Evolutionary conservation across 2,329 filamentous ascomycete species (phyloP).

Genomic region (Penicillium rolfsii): DNA sequence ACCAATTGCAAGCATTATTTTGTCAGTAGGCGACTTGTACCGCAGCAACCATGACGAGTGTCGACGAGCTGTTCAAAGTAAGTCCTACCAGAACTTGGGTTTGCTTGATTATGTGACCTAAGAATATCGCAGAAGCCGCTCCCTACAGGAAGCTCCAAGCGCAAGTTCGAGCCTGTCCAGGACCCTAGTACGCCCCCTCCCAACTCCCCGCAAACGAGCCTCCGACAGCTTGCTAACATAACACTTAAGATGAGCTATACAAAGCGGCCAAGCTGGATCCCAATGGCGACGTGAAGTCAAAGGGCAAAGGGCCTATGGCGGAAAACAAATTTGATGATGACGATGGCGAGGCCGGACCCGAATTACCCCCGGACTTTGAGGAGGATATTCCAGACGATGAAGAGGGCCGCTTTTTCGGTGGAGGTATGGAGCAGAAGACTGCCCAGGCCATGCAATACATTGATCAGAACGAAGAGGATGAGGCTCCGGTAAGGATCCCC

Average conservation of each 20-base stretch:
- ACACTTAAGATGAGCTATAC: conserved; percentile 56
- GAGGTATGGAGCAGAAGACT: conserved; percentile 80
- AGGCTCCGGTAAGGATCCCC: conserved; percentile 44
- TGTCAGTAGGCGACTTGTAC: not conserved
- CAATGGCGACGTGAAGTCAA: conserved; percentile 55
- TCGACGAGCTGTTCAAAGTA: conserved; percentile 65
- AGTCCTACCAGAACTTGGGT: not conserved
- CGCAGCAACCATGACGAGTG: conserved; percentile 56
- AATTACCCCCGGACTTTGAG: conserved; percentile 60
- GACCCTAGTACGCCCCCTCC: conserved; percentile 51
- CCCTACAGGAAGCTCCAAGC: conserved; percentile 54
- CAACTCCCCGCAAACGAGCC: conserved; percentile 44
- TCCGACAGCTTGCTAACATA: conserved; percentile 61
- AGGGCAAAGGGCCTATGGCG: conserved; percentile 50
- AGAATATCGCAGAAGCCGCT: conserved; percentile 50
- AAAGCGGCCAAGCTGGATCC: conserved; percentile 61
- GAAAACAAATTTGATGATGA: conserved; percentile 55
- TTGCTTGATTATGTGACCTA: conserved; percentile 16
- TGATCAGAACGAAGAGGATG: conserved; percentile 66
- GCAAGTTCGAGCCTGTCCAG: conserved; percentile 60
- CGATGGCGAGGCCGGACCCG: conserved; percentile 56
- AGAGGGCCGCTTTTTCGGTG: conserved; percentile 93
- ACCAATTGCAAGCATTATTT: not conserved
- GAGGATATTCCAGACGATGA: conserved; percentile 73
- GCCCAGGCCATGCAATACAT: conserved; percentile 86